Percentiles rank a stretch among this genome's conserved stretches.
Conservation (phyloP, 257 asterid genomes). For the Salvia hispanica region DNA sequence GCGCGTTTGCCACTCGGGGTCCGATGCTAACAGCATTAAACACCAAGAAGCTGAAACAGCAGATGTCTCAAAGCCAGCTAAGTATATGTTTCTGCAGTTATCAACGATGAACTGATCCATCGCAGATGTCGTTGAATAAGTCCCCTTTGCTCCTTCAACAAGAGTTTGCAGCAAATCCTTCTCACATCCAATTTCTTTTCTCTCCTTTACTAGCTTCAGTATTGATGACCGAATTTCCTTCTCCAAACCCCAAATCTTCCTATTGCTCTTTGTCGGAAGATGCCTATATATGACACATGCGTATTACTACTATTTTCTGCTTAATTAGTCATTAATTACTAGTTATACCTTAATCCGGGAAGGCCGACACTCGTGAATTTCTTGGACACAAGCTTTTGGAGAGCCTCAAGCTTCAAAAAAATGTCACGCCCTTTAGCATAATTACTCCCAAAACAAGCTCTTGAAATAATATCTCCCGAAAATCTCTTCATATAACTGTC, state of each 20-base stretch:
- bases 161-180: slow-evolving; percentile 48
- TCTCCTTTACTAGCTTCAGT: slow-evolving; percentile 42
- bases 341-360: slow-evolving; percentile 53
- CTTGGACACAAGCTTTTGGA: slow-evolving; percentile 38
- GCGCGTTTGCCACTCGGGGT: slow-evolving; percentile 52
- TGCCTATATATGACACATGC: slow-evolving; percentile 31
- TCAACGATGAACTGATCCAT: slow-evolving; percentile 49
- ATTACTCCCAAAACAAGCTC: slow-evolving; percentile 56
- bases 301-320: too few species aligned
- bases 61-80: slow-evolving; percentile 52
- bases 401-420: slow-evolving; percentile 36
- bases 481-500: slow-evolving; percentile 41
- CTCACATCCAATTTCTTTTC: slow-evolving; percentile 35
- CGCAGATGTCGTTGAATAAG: slow-evolving; percentile 16
- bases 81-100: too few species aligned
- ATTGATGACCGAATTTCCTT: slow-evolving; percentile 48
- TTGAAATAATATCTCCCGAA: slow-evolving; percentile 53
- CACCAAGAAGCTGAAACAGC: slow-evolving; percentile 55
- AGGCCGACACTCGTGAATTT: slow-evolving; percentile 35
- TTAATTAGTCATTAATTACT: too few species aligned
- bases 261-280: slow-evolving; percentile 53
- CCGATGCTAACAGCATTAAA: slow-evolving; percentile 51
- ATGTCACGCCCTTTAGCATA: slow-evolving; percentile 48
- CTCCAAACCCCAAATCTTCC: slow-evolving; percentile 47
- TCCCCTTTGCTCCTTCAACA: slow-evolving; percentile 40